Percentiles rank a stretch among this genome's conserved stretches.
Conservation (phyloP, 805 yeast species). For the Sporopachydermia quercuum region DNA sequence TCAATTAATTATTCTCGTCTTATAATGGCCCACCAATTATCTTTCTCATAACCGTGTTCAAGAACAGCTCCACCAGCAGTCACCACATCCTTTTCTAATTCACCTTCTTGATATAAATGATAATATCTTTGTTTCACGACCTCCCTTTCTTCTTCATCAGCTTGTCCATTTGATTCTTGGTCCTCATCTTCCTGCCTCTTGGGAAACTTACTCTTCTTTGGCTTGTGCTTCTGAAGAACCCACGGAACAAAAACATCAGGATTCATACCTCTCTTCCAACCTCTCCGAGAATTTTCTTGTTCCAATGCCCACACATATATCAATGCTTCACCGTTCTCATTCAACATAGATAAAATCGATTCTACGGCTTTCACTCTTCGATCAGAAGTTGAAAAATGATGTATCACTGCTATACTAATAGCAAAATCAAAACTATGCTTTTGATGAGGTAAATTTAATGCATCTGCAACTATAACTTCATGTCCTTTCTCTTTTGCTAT, state of each 20-base stretch:
- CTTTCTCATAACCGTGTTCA: conserved; percentile 75
- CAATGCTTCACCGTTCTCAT: conserved; percentile 49
- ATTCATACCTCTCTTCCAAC: conserved; percentile 81
- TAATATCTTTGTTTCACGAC: conserved; percentile 71
- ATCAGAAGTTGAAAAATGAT: conserved; percentile 79
- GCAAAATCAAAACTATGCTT: conserved; percentile 58
- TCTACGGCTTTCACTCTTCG: conserved; percentile 64
- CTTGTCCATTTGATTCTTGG: conserved; percentile 10
- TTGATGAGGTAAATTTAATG: conserved; percentile 46
- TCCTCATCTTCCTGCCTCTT: conserved; percentile 8
- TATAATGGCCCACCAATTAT: conserved; percentile 79
- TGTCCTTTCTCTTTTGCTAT: conserved; percentile 41
- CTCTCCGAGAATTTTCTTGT: conserved; percentile 76
- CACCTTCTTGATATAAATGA: conserved; percentile 78
- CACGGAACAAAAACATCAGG: conserved; percentile 95
- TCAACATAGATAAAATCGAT: conserved; percentile 49
- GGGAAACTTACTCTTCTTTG: conserved; percentile 19
- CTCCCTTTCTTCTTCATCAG: conserved; percentile 17
- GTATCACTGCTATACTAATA: conserved; percentile 88
- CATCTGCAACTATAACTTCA: conserved; percentile 72
- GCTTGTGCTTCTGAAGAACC: conserved; percentile 50
- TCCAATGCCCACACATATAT: conserved; percentile 96
- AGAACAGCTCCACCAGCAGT: conserved; percentile 59
- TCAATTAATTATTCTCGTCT: conserved; percentile 14
- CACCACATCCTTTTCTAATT: conserved; percentile 53